Base-by-base conservation (phyloP, 257 asterid species). In the Cynanchum wilfordii region DNA sequence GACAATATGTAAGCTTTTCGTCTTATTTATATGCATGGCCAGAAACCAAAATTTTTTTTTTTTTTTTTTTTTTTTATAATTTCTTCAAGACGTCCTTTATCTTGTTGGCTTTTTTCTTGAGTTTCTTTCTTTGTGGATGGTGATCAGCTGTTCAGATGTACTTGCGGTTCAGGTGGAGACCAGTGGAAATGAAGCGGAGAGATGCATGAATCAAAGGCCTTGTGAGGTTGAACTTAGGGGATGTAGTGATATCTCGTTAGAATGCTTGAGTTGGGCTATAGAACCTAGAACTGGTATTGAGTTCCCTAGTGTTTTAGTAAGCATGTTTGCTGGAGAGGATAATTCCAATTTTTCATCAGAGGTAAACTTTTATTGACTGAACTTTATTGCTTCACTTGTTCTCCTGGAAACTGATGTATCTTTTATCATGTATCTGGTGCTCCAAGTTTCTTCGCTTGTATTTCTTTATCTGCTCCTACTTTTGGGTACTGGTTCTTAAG, bases 211-310 rank as follows among this genome's bases (percentile, higher is more conserved):
- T 76, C 89, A 82, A 80, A 84, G 81, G 22, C 85, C 82, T 20
- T 87, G 96, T 80, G 92, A 87, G 70, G 83, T 89, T 83, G 96
- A 89, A 74, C 86, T 79, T 73, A 86, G 75, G 69, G 83, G 86
- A 59, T 78, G 83, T 72, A 83, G 74, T 66, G 87, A 87, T 76
- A 76, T 83, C 58, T 78, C 87, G 77, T 75, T 88, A 58, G 89
- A 82, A 76, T 80, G 72, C 76, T 77, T 87, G 77, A 81, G 76
- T 78, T 90, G 90, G 92, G 80, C 90, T 49, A 87, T 89, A 38
- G 99, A 95, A 84, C 86, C 90, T 19, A 82, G 78, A 84, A 95
- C 99, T 59, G 99, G 99, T 65, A 85, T 92, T 57, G 98, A 89
- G 87, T 95, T 95, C 76, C 99, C 99, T 36, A 78, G 92, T 70